phyloP scores from a whole-genome alignment of 331 rosid species.

The Quercus lobata region DNA sequence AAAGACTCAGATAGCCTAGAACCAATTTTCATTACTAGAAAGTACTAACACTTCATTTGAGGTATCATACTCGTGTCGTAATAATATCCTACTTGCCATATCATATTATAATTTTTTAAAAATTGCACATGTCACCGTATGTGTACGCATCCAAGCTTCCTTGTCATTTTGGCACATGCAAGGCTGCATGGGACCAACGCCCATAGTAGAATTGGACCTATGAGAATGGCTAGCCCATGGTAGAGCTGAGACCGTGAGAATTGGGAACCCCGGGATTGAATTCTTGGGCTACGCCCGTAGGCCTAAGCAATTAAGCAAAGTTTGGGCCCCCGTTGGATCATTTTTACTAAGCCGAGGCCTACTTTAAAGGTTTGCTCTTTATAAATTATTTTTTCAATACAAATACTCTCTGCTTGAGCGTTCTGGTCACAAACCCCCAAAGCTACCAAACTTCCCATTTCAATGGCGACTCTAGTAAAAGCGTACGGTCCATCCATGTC shows the following conservation, averaged over 20 bases:
- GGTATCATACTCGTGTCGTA: fast-evolving
- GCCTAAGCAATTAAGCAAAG: neutral
- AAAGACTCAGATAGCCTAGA: no score
- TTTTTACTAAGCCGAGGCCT: neutral
- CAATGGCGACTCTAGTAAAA: slow-evolving; percentile 56
- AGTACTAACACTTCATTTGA: fast-evolving
- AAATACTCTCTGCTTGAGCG: no score
- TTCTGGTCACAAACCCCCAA: neutral
- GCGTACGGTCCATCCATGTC: slow-evolving; percentile 80
- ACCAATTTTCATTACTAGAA: no score
- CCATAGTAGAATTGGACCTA: no score
- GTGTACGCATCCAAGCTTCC: no score
- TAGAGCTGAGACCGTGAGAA: neutral
- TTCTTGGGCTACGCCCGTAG: neutral
- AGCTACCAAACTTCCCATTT: neutral
- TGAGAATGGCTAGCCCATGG: no score
- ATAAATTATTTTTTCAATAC: no score
- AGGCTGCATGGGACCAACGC: neutral
- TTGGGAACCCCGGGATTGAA: neutral
- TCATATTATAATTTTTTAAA: no score
- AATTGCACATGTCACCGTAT: no score
- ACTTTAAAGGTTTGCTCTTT: neutral
- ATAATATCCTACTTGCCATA: fast-evolving
- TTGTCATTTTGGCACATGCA: neutral
- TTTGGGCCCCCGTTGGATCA: neutral